Evolutionary conservation across 441 rosid genomes (phyloP).

Genomic region (Kokia cookei): DNA sequence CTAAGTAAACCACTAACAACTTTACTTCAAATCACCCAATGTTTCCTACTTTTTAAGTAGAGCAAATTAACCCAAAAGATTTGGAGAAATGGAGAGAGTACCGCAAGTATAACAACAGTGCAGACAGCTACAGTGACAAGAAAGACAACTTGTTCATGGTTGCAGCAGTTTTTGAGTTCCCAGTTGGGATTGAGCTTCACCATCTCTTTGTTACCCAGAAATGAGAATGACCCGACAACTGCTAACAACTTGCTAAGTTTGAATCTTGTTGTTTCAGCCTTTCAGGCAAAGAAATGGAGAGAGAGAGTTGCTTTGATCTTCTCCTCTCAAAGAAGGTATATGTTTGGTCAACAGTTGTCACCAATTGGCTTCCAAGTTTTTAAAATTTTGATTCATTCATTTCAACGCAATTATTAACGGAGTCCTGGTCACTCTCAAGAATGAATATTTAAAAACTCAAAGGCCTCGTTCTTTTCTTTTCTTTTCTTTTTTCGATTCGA

Average conservation of each 20-base stretch:
- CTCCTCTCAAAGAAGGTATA: neutral
- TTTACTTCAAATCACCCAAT: neutral
- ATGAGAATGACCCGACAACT: slow-evolving; percentile 1
- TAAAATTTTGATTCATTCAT: neutral
- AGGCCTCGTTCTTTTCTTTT: neutral
- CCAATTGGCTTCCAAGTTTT: neutral
- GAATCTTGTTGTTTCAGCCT: neutral
- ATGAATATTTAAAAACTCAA: neutral
- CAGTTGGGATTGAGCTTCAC: slow-evolving; percentile 10
- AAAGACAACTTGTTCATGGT: slow-evolving; percentile 39
- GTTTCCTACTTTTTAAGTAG: neutral
- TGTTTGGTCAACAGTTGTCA: neutral
- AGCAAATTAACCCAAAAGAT: neutral
- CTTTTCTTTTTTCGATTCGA: neutral
- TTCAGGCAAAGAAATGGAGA: neutral
- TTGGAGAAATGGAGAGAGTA: neutral
- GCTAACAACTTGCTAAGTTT: neutral
- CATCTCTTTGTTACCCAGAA: neutral
- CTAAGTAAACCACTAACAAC: neutral
- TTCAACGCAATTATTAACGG: neutral
- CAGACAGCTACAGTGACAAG: slow-evolving; percentile 29
- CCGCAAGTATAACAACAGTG: slow-evolving; percentile 42
- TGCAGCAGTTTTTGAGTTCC: slow-evolving; percentile 37
- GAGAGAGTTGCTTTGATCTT: neutral
- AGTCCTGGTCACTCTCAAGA: neutral